These are phyloP conservation scores for Amyloporia xantha DNA, from an alignment of 768 basidiomycete species.

Conservation along the genomic window DNA sequence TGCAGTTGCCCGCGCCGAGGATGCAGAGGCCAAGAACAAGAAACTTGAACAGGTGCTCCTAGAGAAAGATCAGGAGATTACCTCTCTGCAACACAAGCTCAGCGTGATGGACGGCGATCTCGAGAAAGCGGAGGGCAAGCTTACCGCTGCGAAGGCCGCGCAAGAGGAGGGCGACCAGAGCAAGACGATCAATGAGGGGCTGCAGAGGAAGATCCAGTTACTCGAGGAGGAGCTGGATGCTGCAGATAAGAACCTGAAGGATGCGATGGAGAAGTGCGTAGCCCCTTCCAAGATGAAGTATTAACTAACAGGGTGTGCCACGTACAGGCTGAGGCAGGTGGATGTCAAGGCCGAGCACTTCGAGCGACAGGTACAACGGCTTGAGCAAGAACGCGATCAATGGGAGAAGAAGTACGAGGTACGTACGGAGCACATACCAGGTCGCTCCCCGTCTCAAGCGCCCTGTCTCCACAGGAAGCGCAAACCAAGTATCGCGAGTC, in stretches of 20 bases:
- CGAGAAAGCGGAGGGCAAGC: constrained; percentile 61
- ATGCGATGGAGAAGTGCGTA: constrained; percentile 94
- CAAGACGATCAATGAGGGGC: constrained; percentile 64
- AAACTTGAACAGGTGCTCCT: constrained; percentile 64
- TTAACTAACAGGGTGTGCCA: not conserved
- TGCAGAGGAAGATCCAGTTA: constrained; percentile 79
- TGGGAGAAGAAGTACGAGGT: constrained; percentile 98
- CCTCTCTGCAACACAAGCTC: constrained; percentile 71
- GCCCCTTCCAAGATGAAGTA: not conserved
- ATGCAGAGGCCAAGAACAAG: constrained; percentile 81
- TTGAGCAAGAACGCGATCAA: constrained; percentile 84
- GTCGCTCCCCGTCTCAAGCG: not conserved
- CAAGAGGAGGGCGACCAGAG: constrained; percentile 63
- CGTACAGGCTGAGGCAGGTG: constrained; percentile 78
- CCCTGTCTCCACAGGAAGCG: constrained; percentile 47
- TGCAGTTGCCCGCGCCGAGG: constrained; percentile 78
- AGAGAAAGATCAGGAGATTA: constrained; percentile 79
- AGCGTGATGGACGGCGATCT: constrained; percentile 57
- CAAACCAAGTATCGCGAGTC: constrained; percentile 62
- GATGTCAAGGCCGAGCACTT: constrained; percentile 99
- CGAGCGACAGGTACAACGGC: constrained; percentile 81
- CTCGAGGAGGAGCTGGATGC: constrained; percentile 94
- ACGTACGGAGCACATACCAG: constrained; percentile 19
- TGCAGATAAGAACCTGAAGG: constrained; percentile 94
- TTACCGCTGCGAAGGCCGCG: constrained; percentile 57